Conservation (phyloP, 2,329 filamentous ascomycete genomes). For the Ophiostoma ips region DNA sequence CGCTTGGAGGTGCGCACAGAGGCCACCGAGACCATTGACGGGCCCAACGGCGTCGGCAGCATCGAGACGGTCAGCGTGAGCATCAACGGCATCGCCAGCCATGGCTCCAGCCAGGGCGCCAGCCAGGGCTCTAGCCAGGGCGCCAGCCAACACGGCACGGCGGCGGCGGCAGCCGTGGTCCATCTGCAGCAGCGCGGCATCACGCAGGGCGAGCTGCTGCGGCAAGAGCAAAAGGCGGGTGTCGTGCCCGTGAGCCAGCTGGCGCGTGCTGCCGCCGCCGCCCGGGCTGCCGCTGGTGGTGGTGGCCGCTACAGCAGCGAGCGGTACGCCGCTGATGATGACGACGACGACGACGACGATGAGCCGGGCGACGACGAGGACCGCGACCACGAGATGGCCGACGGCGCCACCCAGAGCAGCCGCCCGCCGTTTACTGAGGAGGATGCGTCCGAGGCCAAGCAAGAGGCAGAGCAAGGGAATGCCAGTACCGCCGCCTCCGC, state of each 20-base stretch:
- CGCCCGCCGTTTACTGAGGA: not conserved
- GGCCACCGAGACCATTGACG: slow-evolving; percentile 66
- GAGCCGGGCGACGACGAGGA: slow-evolving; percentile 3
- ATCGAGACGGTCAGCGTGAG: slow-evolving; percentile 71
- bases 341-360: slow-evolving; percentile 3
- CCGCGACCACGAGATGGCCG: slow-evolving; percentile 1
- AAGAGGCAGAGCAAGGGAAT: too few relatives aligned
- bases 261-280: slow-evolving; percentile 26
- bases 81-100: slow-evolving; percentile 38
- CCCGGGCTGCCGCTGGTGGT: slow-evolving; percentile 11
- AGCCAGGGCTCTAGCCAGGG: not conserved
- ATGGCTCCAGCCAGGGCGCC: not conserved
- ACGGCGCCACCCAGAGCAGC: slow-evolving; percentile 3
- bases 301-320: not conserved
- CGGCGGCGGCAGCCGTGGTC: slow-evolving; percentile 5
- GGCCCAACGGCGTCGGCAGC: slow-evolving; percentile 63
- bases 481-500: not conserved
- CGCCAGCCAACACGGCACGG: not conserved
- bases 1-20: slow-evolving; percentile 51
- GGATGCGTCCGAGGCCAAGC: too few relatives aligned
- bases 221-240: slow-evolving; percentile 76
- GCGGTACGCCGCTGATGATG: not conserved
- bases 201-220: slow-evolving; percentile 69
- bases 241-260: slow-evolving; percentile 57
- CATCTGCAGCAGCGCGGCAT: slow-evolving; percentile 35